These are phyloP conservation scores for Chenopodium album DNA, from an alignment of 148 eudicot genomes.

Conservation along the genomic window DNA sequence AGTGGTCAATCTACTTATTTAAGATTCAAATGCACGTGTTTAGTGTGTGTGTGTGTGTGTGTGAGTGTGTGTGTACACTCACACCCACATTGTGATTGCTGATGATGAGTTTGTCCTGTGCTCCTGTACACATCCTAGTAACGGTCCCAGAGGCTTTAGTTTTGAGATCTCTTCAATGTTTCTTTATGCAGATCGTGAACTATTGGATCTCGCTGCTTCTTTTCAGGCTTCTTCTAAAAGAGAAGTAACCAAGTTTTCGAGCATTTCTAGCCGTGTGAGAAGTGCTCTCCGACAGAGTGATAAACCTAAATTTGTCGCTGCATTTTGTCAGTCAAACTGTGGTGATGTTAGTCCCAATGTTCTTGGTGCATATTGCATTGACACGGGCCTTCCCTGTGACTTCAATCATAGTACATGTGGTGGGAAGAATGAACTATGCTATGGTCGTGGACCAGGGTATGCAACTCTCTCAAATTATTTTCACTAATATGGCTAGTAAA, in stretches of 20 bases:
- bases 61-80: too few relatives aligned
- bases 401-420: conserved; percentile 96
- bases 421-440: conserved; percentile 90
- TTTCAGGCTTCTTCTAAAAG: conserved; percentile 67
- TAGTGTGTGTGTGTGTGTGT: not conserved
- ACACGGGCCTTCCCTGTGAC: conserved; percentile 86
- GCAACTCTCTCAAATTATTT: not conserved
- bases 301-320: conserved; percentile 78
- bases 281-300: conserved; percentile 62
- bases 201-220: conserved; percentile 75
- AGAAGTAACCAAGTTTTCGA: conserved; percentile 57
- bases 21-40: not conserved
- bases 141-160: not conserved
- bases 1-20: not conserved
- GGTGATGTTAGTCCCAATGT: conserved; percentile 98
- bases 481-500: not conserved
- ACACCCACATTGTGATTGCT: not conserved
- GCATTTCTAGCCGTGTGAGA: conserved; percentile 72
- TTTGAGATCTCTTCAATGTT: not conserved
- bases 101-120: not conserved
- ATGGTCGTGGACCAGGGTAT: conserved; percentile 98
- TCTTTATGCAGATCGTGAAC: conserved; percentile 62
- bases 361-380: conserved; percentile 89
- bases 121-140: not conserved
- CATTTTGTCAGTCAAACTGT: conserved; percentile 93